Evolutionary conservation across 176 grass and related monocot species (phyloP), one percentile per base, ranked within the genome.

Genomic region (Avena atlantica): DNA sequence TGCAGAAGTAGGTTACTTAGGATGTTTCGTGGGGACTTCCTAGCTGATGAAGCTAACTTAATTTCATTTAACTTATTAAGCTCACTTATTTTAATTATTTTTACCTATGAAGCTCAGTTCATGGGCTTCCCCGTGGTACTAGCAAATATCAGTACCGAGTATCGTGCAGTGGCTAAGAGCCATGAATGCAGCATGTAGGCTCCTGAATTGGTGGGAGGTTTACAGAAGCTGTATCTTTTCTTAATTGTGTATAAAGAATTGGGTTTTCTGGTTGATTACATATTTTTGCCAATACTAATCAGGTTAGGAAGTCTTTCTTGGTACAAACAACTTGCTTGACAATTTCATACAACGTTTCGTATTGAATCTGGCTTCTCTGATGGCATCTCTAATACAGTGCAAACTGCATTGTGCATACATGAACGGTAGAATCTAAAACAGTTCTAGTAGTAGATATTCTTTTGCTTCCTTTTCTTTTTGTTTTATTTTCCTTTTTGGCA

Each of bases 171-270:
- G 19, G 25, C 10, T 74, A 51, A 49, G 67, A 68, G 88, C 81
- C 37, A 81, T 19, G 68, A 86, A 24, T 76, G 19, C 34, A 63
- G 74, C 84, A 73, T 58, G 56, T 87, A 65, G 89, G 74, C 84
- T 74, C 21, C 45, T 73, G 74, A 53, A 4, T 57, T 17, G 21
- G 56, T 63, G 78, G 72, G 45, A 75, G 72, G 47, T 27, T 51
- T 75, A 51, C 23, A 83, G 53, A 63, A 87, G 58, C 17, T 55
- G 17, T 74, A 17, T 72, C 44, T 75, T 87, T 79, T 72, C 72
- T 72, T 45, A 82, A 14, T 51, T 52, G 12, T 75, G 72, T 75
- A 16, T 51, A 25, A 25, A 50, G 12, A 74, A 52, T 8, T 78
- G 16, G 12, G 34, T 23, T 23, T 85, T 9, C 70, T 47, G 21